Base-by-base conservation (phyloP, 139 green algal genomes). In the Zygnema cylindricum region DNA sequence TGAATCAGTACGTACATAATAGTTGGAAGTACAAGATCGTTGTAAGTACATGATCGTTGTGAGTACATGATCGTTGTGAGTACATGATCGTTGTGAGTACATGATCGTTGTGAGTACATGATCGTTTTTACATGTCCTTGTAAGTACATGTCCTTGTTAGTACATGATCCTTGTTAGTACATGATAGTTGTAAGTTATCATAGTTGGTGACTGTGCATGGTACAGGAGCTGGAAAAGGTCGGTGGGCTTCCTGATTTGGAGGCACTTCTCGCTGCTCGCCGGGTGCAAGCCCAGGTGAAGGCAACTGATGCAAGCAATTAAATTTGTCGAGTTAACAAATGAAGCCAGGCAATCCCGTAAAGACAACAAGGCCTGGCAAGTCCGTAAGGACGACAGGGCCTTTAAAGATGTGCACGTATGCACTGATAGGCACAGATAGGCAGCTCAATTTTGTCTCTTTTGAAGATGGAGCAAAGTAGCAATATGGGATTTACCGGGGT, bases 231-330 rank as follows among this genome's bases (percentile, higher is more conserved):
- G 82, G 85, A 81, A 32, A 33, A 42, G 21, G 85, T 90, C 22
- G 85, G 85, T 30, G 85, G 85, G 1, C 25, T 90, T 33, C 1
- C 81, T 55, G 85, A 90, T n/a, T 32, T 90, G 84, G 85, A 90
- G 39, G 85, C 38, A 35, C 25, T 89, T 30, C 84, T 89, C 71
- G 11, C 3, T 79, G 36, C 36, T 11, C 38, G 36, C 71, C 71
- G 71, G 43, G 57, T 30, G 57, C 57, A 73, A 36, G 57, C 57
- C 30, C 57, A 79, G 71, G 71, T 16, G 7, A 63, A 16, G 49
- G 49, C 49, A 63, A 16, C 49, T 25, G 49, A 16, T 63, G 49
- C 7, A 7, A 63, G 49, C 49, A 63, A 63, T 16, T 25, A 63
- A 63, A 63, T 7, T 25, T 7, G 49, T 25, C 7, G 49, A 63